Evolutionary conservation across 2,329 filamentous ascomycete species (phyloP), one percentile per base, ranked within the genome.

Genomic region (Chrysoporthe austroafricana): DNA sequence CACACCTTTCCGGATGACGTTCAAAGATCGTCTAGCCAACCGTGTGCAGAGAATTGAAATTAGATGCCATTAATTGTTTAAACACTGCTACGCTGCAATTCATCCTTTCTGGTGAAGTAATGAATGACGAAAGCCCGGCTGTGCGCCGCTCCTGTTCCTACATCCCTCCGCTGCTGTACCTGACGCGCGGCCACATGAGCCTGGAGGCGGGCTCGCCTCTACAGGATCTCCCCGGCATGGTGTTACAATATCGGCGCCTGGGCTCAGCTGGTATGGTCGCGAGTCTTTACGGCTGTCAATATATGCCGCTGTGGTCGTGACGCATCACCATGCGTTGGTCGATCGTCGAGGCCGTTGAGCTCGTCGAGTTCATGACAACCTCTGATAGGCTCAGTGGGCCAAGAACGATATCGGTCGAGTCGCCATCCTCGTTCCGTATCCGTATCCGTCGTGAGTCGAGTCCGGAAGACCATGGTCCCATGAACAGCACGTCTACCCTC

Each of bases 11-110:
- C 50, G 14, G 26, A 54, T 21, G 32, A 16, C 3, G 5, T 54
- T 34, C 26, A 54, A 16, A 13, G 50, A 34, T 14, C 50, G 32
- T 16, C 50, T 54, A 14, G 13, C 21, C 26, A 34, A 13, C 26
- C 26, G 9, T 39, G 54, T 57, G 54, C 34, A 48, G 59, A 59
- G 60, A 69, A 67, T 63, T 56, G 64, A 69, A 69, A 69, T 69
- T 67, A 69, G 48, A 67, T 69, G 67, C 65, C 56, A 67, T 67
- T 69, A 54, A n/a, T 64, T 57, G 54, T 62, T 67, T 67, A 69
- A 67, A 69, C 54, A 50, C 67, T 67, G 62, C 63, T 69, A 69
- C 62, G 67, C 64, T 67, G 64, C 57, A 69, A 69, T 67, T 52
- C 67, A 69, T 61, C 67, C 64, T 69, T 65, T 64, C 46, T 69